Evolutionary conservation across 768 basidiomycete genomes (phyloP), one percentile per base, ranked within the genome.

Genomic region (Austroboletus festivus): DNA sequence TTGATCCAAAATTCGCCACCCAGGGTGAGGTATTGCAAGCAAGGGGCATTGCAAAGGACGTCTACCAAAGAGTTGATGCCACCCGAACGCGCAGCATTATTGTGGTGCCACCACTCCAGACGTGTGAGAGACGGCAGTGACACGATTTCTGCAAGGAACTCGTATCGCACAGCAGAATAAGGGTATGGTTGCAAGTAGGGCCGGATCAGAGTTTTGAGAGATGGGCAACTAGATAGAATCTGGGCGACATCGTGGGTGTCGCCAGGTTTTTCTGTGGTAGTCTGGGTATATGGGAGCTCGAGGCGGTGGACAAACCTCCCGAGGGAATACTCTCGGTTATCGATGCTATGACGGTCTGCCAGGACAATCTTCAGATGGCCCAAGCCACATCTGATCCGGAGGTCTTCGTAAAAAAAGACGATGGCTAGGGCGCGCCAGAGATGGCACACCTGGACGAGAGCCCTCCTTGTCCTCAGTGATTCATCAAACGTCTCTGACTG

Each of bases 101-200:
- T 68, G 54, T 78, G 62, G 57, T 85, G 76, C 81, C 82, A 85
- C 83, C 83, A 86, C 42, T 86, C 83, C 24, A 87, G 72, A 22
- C 83, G 78, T 38, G 74, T 77, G 34, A 87, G 69, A 19, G 77
- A 76, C 19, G 71, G 67, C 13, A 85, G 53, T 4, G 73, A 59
- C 3, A 80, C 63, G 46, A 65, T 69, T 13, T 71, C 71, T 10
- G 75, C 72, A 47, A 79, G 77, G 57, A 77, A 80, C 22, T 83
- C 78, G 64, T 78, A 86, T 28, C 65, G 69, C 13, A 75, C 61
- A 8, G 13, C 12, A 7, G 56, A 46, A 18, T 60, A 50, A 16
- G 63, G 55, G 37, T 51, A 55, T 38, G 54, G n/a, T 23, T 37
- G 11, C 10, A 42, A 54, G 33, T 57, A 73, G 19, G 79, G 78